These are phyloP conservation scores for Gryganskiella cystojenkinii DNA, from an alignment of 192 early-diverging fungal species.

Conservation along the genomic window DNA sequence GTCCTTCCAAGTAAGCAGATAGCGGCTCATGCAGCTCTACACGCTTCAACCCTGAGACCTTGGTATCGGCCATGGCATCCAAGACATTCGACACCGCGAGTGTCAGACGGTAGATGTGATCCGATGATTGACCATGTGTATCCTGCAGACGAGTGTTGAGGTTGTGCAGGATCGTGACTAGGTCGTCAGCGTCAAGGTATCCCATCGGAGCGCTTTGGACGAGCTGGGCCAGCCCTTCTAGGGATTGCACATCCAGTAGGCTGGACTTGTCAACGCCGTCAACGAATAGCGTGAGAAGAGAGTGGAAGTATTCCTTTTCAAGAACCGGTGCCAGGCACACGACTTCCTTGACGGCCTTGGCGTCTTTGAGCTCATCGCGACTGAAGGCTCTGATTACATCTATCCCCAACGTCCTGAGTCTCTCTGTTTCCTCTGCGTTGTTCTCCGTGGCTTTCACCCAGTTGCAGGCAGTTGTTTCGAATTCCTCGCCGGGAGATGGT, in stretches of 20 bases:
- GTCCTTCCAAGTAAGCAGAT: neutral
- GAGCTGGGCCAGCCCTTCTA: neutral
- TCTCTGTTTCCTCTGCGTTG: neutral
- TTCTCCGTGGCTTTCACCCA: neutral
- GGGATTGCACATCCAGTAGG: neutral
- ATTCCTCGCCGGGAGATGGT: no score
- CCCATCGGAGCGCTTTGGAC: neutral
- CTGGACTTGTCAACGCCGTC: neutral
- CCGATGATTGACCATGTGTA: neutral
- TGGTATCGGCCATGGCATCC: constrained; percentile 4
- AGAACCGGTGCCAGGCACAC: no score
- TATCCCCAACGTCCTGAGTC: neutral
- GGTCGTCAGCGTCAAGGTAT: constrained; percentile 2
- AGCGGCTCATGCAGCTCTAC: neutral
- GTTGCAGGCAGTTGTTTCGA: no score
- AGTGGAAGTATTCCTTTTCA: neutral
- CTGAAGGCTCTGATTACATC: neutral
- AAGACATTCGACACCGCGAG: neutral
- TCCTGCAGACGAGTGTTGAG: neutral
- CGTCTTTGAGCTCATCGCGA: neutral
- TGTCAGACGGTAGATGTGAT: neutral
- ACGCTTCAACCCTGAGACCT: constrained; percentile 2
- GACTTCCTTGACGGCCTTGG: no score
- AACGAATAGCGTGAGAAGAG: neutral
- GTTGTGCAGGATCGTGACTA: neutral